Base-by-base conservation (phyloP, 1,284 basidiomycete genomes). In the Bondarzewia mesenterica region DNA sequence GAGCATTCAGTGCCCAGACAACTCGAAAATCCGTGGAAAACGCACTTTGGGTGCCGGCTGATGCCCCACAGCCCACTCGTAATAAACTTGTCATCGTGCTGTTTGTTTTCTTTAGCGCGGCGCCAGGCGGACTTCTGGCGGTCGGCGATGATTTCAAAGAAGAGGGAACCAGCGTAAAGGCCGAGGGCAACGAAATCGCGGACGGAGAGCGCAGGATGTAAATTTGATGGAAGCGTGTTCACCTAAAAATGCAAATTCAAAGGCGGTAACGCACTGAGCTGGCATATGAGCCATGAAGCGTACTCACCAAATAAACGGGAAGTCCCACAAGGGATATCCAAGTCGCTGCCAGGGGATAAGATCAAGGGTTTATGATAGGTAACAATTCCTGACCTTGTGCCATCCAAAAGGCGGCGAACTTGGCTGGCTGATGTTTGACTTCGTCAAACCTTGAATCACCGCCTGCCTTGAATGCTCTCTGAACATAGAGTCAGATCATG, bases 61-160 rank as follows among this genome's bases (percentile, higher is more conserved):
- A 81, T 64, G 36, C 74, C 68, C 87, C 88, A 92, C 8, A 89
- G 64, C 0, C 89, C 88, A 25, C 67, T 70, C 4, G 72, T 75
- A 56, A 91, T 85, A 60, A 91, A 90, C 57, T 78, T 73, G 57
- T 90, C 83, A 40, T 84, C 74, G 59, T 91, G 87, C 54, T 81
- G 67, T 58, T 85, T 85, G 10, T 67, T 69, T n/a, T 83, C 69
- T 59, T 81, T 85, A 3, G 70, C 75, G 21, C 64, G 63, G 44
- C 83, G 69, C 88, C 88, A 90, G 2, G 66, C 61, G 5, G 74
- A 68, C 64, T 91, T 91, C 65, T 90, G 85, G 42, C 66, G 59
- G 63, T 91, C 88, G 4, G 85, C 83, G 37, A 78, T 61, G 7
- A 78, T 70, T 60, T 89, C 84, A 29, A 84, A 69, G 2, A 78